phyloP scores from a whole-genome alignment of 257 asterid species.

The Ophiorrhiza pumila region DNA sequence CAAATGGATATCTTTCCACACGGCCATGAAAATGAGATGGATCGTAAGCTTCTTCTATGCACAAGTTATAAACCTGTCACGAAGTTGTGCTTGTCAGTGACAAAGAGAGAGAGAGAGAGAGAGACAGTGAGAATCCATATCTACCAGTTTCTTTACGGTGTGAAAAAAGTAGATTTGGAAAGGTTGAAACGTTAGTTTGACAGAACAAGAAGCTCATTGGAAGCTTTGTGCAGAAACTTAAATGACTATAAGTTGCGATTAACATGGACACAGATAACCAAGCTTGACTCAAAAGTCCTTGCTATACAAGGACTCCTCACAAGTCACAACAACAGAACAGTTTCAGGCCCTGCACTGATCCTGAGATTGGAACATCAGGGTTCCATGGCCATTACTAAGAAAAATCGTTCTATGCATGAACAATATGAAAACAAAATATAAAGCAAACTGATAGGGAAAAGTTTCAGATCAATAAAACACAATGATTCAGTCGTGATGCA shows the following conservation, averaged over 20 bases:
- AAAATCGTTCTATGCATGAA: background rate
- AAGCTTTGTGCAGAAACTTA: background rate
- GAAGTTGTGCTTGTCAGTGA: background rate
- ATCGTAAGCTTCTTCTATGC: slow-evolving; percentile 61
- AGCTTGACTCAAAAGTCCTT: slow-evolving; percentile 1
- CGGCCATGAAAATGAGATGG: slow-evolving; percentile 68
- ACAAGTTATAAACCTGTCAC: slow-evolving; percentile 66
- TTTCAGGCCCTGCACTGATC: slow-evolving; percentile 5
- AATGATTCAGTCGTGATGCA: background rate
- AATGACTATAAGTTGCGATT: background rate
- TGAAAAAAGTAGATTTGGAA: background rate
- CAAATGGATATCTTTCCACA: slow-evolving; percentile 73
- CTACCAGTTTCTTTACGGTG: background rate
- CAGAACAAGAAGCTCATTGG: background rate
- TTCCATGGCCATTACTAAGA: too few relatives aligned
- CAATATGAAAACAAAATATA: background rate
- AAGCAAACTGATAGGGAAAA: background rate
- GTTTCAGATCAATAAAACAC: background rate
- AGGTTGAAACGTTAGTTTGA: background rate
- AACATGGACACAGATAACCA: background rate
- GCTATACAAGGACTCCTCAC: slow-evolving; percentile 2
- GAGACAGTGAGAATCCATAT: background rate
- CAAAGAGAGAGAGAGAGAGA: too few relatives aligned
- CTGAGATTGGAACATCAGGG: background rate
- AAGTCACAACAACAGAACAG: background rate